Percentiles rank a stretch among this genome's conserved stretches.
These are phyloP conservation scores for Trichoderma atroviride DNA, from an alignment of 2,329 filamentous ascomycete genomes.

Conservation along the genomic window DNA sequence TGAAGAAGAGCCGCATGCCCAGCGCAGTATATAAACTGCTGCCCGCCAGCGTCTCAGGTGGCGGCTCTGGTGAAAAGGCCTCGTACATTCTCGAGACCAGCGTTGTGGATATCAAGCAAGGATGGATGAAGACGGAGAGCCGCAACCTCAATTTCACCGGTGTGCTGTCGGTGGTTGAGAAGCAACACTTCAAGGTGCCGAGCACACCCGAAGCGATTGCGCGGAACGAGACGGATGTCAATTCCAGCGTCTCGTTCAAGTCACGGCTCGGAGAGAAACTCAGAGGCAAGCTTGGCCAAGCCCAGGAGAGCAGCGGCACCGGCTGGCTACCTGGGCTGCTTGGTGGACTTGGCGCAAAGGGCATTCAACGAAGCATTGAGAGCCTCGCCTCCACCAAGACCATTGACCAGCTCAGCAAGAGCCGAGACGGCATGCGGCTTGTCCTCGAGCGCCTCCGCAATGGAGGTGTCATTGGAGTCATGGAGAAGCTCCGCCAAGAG, in stretches of 20 bases:
- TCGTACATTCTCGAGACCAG: conserved; percentile 81
- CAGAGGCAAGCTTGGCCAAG: conserved; percentile 55
- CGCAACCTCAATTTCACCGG: conserved; percentile 82
- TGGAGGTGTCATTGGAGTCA: conserved; percentile 59
- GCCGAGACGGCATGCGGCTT: conserved; percentile 79
- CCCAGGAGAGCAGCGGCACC: conserved; percentile 49
- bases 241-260: conserved; percentile 72
- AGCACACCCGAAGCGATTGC: conserved; percentile 34
- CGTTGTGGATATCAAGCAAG: conserved; percentile 75
- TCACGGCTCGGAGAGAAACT: conserved; percentile 72
- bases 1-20: conserved; percentile 80
- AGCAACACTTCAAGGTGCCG: conserved; percentile 65
- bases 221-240: conserved; percentile 62
- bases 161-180: conserved; percentile 76
- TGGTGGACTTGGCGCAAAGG: conserved; percentile 64
- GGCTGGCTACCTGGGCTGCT: conserved; percentile 58
- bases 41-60: conserved; percentile 69
- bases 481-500: conserved; percentile 57
- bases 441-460: conserved; percentile 71
- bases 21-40: conserved; percentile 74
- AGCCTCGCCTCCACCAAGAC: conserved; percentile 76
- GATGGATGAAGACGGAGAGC: conserved; percentile 82
- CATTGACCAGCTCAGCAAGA: conserved; percentile 76
- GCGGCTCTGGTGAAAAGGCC: conserved; percentile 66
- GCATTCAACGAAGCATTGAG: conserved; percentile 80